Percentiles rank a stretch among this genome's conserved stretches.
phyloP scores from a whole-genome alignment of 176 grass and related monocot species.

The Bolboschoenus planiculmis region DNA sequence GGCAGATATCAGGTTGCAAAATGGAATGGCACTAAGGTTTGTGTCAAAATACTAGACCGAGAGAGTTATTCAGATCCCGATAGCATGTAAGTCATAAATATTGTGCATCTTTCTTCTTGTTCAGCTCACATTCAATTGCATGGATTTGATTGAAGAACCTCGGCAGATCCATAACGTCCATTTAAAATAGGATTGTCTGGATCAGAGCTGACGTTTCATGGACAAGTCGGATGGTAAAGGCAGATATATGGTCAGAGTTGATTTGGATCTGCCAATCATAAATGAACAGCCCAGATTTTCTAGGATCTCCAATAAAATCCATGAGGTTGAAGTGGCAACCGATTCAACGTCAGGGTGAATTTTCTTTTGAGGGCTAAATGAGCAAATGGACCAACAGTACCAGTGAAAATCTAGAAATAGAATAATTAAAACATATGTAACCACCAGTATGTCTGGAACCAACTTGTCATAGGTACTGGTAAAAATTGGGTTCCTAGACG shows the following conservation, averaged over 20 bases:
- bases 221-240: neutral
- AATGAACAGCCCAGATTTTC: neutral
- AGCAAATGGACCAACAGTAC: too few relatives aligned
- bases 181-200: neutral
- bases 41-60: slow-evolving; percentile 91
- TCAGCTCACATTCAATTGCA: neutral
- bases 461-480: too few relatives aligned
- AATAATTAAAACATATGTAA: neutral
- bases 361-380: too few relatives aligned
- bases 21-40: slow-evolving; percentile 95
- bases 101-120: neutral
- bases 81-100: slow-evolving; percentile 41
- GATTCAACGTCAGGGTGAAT: too few relatives aligned
- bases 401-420: too few relatives aligned
- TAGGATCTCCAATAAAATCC: neutral
- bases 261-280: neutral
- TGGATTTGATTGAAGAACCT: neutral
- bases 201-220: neutral
- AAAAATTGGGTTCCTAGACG: neutral
- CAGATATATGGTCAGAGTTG: neutral
- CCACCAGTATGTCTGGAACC: too few relatives aligned
- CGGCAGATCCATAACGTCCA: neutral
- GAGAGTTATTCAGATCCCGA: slow-evolving; percentile 65
- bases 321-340: neutral
- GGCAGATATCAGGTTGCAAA: slow-evolving; percentile 77